Percentiles rank a stretch among this genome's conserved stretches.
Conservation (phyloP, 192 early-diverging fungal genomes). For the Linnemannia exigua region DNA sequence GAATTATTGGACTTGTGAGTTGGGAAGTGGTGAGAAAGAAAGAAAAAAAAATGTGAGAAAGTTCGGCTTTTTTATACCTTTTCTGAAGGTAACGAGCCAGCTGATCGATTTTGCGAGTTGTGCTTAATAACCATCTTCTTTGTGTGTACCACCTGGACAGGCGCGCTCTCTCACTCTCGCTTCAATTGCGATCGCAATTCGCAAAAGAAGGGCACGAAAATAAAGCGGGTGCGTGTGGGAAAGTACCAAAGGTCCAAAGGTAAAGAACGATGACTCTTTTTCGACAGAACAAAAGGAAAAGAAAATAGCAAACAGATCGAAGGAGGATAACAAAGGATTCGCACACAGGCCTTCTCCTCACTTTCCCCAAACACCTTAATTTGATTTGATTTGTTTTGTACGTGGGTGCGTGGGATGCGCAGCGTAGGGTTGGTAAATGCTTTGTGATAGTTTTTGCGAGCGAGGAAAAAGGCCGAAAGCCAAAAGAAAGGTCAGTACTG, state of each 20-base stretch:
- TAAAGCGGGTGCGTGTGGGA: neutral
- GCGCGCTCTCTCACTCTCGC: neutral
- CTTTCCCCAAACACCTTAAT: no score
- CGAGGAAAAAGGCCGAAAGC: no score
- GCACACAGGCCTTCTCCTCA: neutral
- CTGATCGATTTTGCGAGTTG: neutral
- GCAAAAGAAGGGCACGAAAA: neutral
- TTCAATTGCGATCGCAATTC: neutral
- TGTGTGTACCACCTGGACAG: neutral
- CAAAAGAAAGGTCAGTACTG: no score
- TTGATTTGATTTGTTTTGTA: no score
- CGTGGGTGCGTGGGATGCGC: no score
- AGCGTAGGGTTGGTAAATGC: no score
- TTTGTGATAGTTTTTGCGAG: no score
- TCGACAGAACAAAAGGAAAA: neutral
- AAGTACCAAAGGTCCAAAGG: neutral
- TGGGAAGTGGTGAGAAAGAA: neutral
- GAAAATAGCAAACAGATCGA: neutral
- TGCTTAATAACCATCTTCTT: neutral
- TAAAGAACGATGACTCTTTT: neutral
- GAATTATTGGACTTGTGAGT: neutral
- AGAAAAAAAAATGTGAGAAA: slow-evolving; percentile 17
- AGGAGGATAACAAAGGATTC: neutral
- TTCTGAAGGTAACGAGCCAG: neutral
- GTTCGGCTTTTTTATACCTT: neutral